These are phyloP conservation scores for Starmerella vitae DNA, from an alignment of 805 yeast genomes.

Conservation along the genomic window DNA sequence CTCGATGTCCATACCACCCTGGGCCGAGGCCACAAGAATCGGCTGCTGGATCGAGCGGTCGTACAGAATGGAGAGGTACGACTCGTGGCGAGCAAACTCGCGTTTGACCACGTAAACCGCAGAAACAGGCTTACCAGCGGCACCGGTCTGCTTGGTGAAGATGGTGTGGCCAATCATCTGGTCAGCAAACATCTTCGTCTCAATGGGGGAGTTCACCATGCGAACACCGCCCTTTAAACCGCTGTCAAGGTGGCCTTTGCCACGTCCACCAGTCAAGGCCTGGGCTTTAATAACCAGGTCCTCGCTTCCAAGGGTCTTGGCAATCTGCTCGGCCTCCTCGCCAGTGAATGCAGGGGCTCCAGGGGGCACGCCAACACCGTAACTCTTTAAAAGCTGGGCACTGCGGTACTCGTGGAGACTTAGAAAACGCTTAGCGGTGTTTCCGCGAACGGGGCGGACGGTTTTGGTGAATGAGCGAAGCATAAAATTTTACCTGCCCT, in stretches of 20 bases:
- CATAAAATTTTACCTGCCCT: too few species aligned
- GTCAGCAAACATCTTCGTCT: slow-evolving; percentile 72
- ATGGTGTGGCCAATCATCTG: slow-evolving; percentile 87
- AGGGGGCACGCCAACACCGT: slow-evolving; percentile 80
- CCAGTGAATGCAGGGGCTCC: slow-evolving; percentile 88
- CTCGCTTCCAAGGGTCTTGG: slow-evolving; percentile 54
- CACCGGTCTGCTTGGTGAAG: slow-evolving; percentile 96
- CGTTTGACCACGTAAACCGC: slow-evolving; percentile 94
- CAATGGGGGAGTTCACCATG: slow-evolving; percentile 69
- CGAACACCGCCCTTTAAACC: slow-evolving; percentile 96
- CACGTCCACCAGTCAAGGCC: slow-evolving; percentile 98
- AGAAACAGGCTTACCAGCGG: slow-evolving; percentile 91
- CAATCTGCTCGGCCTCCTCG: slow-evolving; percentile 73
- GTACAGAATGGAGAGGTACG: slow-evolving; percentile 85
- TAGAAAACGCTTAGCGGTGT: slow-evolving; percentile 43
- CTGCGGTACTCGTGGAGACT: slow-evolving; percentile 95
- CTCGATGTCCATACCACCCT: slow-evolving; percentile 99
- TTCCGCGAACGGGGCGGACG: slow-evolving; percentile 4
- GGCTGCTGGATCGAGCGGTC: slow-evolving; percentile 88
- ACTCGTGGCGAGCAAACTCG: slow-evolving; percentile 86
- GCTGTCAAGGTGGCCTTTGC: slow-evolving; percentile 93
- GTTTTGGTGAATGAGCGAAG: slow-evolving; percentile 7
- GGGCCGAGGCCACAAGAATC: slow-evolving; percentile 85
- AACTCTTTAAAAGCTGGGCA: slow-evolving; percentile 66
- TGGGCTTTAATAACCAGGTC: slow-evolving; percentile 95